Evolutionary conservation across 2,329 filamentous ascomycete genomes (phyloP), one percentile per base, ranked within the genome.

Genomic region (Pseudocercospora fuligena): DNA sequence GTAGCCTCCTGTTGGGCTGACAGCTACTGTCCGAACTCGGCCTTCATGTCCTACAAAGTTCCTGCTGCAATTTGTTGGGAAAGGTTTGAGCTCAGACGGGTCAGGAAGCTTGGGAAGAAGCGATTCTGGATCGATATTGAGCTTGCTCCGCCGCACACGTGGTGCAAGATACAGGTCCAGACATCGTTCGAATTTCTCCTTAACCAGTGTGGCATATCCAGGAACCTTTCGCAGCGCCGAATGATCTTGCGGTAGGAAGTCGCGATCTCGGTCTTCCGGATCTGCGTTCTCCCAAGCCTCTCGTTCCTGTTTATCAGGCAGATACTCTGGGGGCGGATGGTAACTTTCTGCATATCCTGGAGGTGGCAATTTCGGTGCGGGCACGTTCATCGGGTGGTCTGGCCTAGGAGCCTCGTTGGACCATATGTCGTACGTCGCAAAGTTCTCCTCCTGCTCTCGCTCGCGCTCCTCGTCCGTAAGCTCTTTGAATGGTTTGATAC

Each of bases 301-400:
- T 78, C 86, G 92, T 82, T 99, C 95, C 46, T 92, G 89, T 75
- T 90, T 88, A 63, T 92, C 91, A 1, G 94, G 96, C 1, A 99
- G 83, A 78, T 98, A 99, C 82, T 99, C 95, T 3, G 91, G 88
- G 59, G 96, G 95, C 25, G 95, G 95, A 80, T 98, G 97, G 79
- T 99, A 98, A 76, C 93, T 97, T 78, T 97, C 88, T 75, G 97
- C 94, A 78, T 97, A 97, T 61, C 93, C 93, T 29, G 95, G 95
- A 43, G 95, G 94, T 29, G 94, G 89, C 59, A 96, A 85, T 78
- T 99, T 99, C 5, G 95, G 95, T 1, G 95, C 94, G 16, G 95
- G 92, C 63, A 98, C 91, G 76, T 97, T 92, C 94, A 98, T 98
- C 40, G 91, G 85, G 78, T 98, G 92, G 68, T 94, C 91, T 36